These are phyloP conservation scores for Fraxinus ornus DNA, from an alignment of 305 asterid genomes.

Conservation along the genomic window DNA sequence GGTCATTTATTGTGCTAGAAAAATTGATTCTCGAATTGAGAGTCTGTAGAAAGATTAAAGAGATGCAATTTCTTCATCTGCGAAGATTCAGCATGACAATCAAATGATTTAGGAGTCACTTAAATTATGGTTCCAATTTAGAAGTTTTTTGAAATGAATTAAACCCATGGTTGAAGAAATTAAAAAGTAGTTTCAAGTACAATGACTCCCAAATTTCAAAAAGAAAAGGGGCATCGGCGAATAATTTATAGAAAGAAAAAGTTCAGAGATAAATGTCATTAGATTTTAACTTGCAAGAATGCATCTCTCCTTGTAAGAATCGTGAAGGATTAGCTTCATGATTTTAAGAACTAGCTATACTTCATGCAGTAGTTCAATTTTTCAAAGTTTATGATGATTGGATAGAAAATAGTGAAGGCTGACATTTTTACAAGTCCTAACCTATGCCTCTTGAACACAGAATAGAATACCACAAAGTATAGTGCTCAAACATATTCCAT, in stretches of 20 bases:
- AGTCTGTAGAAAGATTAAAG: not conserved
- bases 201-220: not conserved
- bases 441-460: not conserved
- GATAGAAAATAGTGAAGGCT: not conserved
- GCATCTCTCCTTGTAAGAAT: not conserved
- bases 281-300: not conserved
- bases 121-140: not conserved
- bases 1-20: not conserved
- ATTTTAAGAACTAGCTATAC: not conserved
- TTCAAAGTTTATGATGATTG: not conserved
- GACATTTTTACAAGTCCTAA: not conserved
- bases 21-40: not conserved
- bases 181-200: not conserved
- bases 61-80: not conserved
- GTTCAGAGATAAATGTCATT: too few species aligned
- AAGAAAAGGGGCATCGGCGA: not conserved
- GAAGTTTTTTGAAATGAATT: not conserved
- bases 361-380: not conserved
- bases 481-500: conserved; percentile 6
- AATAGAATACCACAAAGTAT: not conserved
- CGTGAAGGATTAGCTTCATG: not conserved
- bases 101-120: not conserved
- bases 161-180: not conserved
- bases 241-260: not conserved
- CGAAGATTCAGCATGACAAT: not conserved